Percentiles rank a stretch among this genome's conserved stretches.
Evolutionary conservation across 225 moss, liverwort and hornwort species (phyloP).

Genomic region (Polytrichum commune): DNA sequence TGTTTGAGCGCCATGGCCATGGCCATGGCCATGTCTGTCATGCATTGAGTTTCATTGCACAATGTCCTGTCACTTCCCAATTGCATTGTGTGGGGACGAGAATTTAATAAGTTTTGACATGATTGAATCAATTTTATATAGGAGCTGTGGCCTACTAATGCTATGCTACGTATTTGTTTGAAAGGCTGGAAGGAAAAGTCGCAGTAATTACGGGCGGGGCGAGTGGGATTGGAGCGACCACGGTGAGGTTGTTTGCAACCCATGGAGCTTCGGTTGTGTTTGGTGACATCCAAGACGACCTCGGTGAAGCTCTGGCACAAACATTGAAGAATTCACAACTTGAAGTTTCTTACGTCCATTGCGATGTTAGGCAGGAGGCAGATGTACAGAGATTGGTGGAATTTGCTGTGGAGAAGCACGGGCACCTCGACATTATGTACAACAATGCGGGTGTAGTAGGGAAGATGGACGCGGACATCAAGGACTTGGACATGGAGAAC

Average conservation of each 20-base stretch:
- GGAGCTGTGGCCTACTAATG: too few relatives aligned
- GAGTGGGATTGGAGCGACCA: constrained; percentile 7
- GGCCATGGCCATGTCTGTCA: too few relatives aligned
- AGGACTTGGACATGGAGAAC: constrained; percentile 15
- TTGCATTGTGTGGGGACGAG: too few relatives aligned
- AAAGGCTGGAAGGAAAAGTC: constrained; percentile 14
- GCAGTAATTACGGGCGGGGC: constrained; percentile 13
- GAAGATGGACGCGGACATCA: neutral
- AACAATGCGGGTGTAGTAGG: constrained; percentile 7
- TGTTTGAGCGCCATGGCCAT: too few relatives aligned
- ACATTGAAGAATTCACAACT: neutral
- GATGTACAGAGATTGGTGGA: constrained; percentile 8
- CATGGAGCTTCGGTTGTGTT: constrained; percentile 9
- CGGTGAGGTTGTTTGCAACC: neutral
- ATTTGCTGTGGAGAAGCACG: neutral
- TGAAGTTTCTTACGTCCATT: constrained; percentile 6
- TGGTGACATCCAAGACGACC: constrained; percentile 9
- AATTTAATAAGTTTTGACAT: too few relatives aligned
- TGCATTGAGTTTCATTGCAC: too few relatives aligned
- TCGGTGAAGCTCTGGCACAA: neutral
- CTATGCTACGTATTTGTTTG: too few relatives aligned
- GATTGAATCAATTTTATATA: too few relatives aligned
- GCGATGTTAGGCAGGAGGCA: constrained; percentile 8
- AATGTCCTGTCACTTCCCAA: too few relatives aligned
- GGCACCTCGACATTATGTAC: constrained; percentile 13